These are phyloP conservation scores for Rhizopus stolonifer DNA, from an alignment of 371 early-diverging fungal species.

Conservation along the genomic window DNA sequence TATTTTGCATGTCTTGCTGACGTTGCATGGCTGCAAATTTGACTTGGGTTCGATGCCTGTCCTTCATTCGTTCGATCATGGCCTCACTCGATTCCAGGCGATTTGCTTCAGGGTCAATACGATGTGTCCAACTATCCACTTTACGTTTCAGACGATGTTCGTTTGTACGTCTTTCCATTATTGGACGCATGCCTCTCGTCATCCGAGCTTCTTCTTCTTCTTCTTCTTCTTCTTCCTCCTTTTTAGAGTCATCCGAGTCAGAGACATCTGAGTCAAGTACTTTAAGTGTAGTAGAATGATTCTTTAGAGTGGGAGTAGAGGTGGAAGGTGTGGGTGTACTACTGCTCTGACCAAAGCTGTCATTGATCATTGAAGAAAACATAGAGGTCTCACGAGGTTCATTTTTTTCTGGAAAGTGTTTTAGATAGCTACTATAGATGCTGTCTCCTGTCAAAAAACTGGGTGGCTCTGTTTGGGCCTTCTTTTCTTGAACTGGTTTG, in stretches of 20 bases:
- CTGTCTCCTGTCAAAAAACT: slow-evolving; percentile 27
- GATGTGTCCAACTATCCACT: slow-evolving; percentile 38
- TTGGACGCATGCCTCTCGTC: slow-evolving; percentile 37
- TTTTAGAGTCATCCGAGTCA: slow-evolving; percentile 23
- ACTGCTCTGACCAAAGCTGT: not conserved
- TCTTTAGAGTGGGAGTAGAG: not conserved
- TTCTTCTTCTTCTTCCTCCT: slow-evolving; percentile 16
- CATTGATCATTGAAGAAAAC: slow-evolving; percentile 32
- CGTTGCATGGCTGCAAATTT: slow-evolving; percentile 40
- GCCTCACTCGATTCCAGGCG: slow-evolving; percentile 30
- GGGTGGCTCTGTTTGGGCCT: not conserved
- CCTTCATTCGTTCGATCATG: slow-evolving; percentile 45
- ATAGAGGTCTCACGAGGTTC: slow-evolving; percentile 22
- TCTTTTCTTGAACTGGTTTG: slow-evolving; percentile 3
- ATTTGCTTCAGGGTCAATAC: slow-evolving; percentile 35
- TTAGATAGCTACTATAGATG: slow-evolving; percentile 39
- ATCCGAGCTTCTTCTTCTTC: slow-evolving; percentile 18
- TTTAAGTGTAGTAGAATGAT: slow-evolving; percentile 19
- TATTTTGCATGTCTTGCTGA: slow-evolving; percentile 28
- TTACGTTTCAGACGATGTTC: slow-evolving; percentile 41
- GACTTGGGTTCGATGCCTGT: slow-evolving; percentile 42
- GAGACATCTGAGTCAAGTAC: slow-evolving; percentile 50
- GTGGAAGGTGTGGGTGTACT: slow-evolving; percentile 2
- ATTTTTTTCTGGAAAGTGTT: slow-evolving; percentile 8
- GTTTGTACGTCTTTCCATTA: slow-evolving; percentile 41